Percentiles rank a stretch among this genome's conserved stretches.
Conservation (phyloP, 257 asterid genomes). For the Craterostigma plantagineum region DNA sequence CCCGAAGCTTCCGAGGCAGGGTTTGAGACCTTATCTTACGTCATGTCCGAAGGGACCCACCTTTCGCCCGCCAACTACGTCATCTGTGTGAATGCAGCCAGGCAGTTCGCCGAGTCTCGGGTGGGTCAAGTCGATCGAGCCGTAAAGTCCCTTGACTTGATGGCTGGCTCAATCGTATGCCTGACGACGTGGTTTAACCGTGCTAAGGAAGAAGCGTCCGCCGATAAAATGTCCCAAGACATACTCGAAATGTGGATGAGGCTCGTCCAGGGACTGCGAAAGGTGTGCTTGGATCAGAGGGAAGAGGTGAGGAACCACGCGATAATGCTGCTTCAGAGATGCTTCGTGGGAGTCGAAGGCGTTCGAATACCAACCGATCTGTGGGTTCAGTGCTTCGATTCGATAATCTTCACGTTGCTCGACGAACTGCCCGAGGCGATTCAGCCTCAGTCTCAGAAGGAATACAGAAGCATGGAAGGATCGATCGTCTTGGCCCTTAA, state of each 20-base stretch:
- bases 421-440: slow-evolving; percentile 52
- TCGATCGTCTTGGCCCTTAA: slow-evolving; percentile 49
- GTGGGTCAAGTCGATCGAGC: slow-evolving; percentile 62
- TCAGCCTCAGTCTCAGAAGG: slow-evolving; percentile 47
- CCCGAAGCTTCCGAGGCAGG: slow-evolving; percentile 97
- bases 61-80: slow-evolving; percentile 73
- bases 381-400: slow-evolving; percentile 68
- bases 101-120: slow-evolving; percentile 84
- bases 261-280: slow-evolving; percentile 64
- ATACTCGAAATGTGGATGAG: slow-evolving; percentile 95
- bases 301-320: slow-evolving; percentile 84
- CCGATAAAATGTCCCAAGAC: slow-evolving; percentile 54
- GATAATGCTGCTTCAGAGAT: slow-evolving; percentile 44
- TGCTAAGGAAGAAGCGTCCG: slow-evolving; percentile 48
- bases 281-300: slow-evolving; percentile 60
- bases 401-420: slow-evolving; percentile 50
- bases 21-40: slow-evolving; percentile 56
- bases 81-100: slow-evolving; percentile 67
- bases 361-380: slow-evolving; percentile 37
- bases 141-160: slow-evolving; percentile 55
- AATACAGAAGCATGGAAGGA: slow-evolving; percentile 63
- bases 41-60: slow-evolving; percentile 85
- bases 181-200: slow-evolving; percentile 52
- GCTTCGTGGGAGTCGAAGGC: slow-evolving; percentile 55
- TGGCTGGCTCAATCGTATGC: slow-evolving; percentile 78